Base-by-base conservation (phyloP, 1,284 basidiomycete species). In the Trametes versicolor region DNA sequence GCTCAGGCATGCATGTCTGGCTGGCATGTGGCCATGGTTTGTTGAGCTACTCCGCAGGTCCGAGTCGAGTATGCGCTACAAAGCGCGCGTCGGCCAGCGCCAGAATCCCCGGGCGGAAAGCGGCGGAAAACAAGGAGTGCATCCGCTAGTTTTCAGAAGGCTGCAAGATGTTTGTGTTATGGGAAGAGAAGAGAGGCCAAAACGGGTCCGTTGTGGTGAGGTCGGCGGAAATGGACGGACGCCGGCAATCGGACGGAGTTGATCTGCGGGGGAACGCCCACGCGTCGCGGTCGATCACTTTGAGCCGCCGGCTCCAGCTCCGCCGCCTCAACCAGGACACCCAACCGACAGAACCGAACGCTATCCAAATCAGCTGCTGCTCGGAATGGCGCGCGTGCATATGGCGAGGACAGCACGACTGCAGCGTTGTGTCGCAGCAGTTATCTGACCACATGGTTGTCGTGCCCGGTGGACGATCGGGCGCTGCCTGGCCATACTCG, bases 401-500 rank as follows among this genome's bases (percentile, higher is more conserved):
- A 43, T 57, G 54, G 48, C n/a, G n/a, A 25, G 4, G 27, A 47
- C 27, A 39, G 48, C 21, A 52, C 15, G 21, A 23, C 36, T n/a
- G 32, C 34, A 12, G n/a, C n/a, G 29, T 4, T 23, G 45, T 45
- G 27, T 21, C 21, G 7, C 48, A 27, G 19, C 43, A n/a, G 34
- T 36, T 45, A 37, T 47, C 39, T 52, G 61, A 57, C 61, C 61
- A 49, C 61, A 62, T 62, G 60, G 53, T 34, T 27, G 60, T 21
- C 47, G 43, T 49, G 34, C 15, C 27, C 27, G 45, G 45, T 54
- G 34, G 17, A 19, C 60, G 52, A 61, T 55, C 60, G 60, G 60
- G 59, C 59, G 59, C 59, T 54, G 59, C 51, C 23, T 15, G 49
- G 10, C 5, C 37, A 12, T 17, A 10, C 37, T 39, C 45, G 23